Evolutionary conservation across 2,329 filamentous ascomycete genomes (phyloP).

Genomic region (Colletotrichum sublineola): DNA sequence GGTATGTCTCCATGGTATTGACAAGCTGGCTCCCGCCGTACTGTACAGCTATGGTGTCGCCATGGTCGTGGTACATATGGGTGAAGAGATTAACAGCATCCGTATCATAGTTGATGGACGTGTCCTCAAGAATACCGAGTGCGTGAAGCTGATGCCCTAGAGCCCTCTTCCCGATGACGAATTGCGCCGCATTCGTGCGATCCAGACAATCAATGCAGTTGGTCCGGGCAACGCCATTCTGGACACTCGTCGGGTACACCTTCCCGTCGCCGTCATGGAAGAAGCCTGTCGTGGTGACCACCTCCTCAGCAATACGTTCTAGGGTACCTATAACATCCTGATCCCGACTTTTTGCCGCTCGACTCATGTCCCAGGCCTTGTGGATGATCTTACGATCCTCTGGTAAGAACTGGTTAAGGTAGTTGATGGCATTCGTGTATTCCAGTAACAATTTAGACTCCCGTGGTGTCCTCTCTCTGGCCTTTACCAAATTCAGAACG

Average conservation of each 20-base stretch:
- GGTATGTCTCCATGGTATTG: slow-evolving; percentile 99
- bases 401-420: slow-evolving; percentile 95
- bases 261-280: slow-evolving; percentile 90
- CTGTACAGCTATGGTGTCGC: slow-evolving; percentile 96
- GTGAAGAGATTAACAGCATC: slow-evolving; percentile 97
- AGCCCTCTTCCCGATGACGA: slow-evolving; percentile 95
- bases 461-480: slow-evolving; percentile 86
- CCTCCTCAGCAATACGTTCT: slow-evolving; percentile 89
- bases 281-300: slow-evolving; percentile 88
- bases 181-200: slow-evolving; percentile 96
- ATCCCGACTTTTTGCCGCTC: slow-evolving; percentile 90
- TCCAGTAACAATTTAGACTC: slow-evolving; percentile 92
- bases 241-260: slow-evolving; percentile 75
- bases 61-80: slow-evolving; percentile 98
- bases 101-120: slow-evolving; percentile 89
- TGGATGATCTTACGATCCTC: slow-evolving; percentile 88
- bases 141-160: slow-evolving; percentile 93
- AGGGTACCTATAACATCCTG: slow-evolving; percentile 95
- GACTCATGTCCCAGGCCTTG: slow-evolving; percentile 98
- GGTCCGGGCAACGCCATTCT: slow-evolving; percentile 93
- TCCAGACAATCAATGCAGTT: slow-evolving; percentile 99
- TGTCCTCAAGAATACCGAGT: slow-evolving; percentile 85
- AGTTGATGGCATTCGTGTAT: slow-evolving; percentile 88
- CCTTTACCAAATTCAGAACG: slow-evolving; percentile 90
- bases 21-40: slow-evolving; percentile 98